Percentiles rank a stretch among this genome's conserved stretches.
phyloP scores from a whole-genome alignment of 2,329 filamentous ascomycete genomes.

The Fonsecaea nubica region DNA sequence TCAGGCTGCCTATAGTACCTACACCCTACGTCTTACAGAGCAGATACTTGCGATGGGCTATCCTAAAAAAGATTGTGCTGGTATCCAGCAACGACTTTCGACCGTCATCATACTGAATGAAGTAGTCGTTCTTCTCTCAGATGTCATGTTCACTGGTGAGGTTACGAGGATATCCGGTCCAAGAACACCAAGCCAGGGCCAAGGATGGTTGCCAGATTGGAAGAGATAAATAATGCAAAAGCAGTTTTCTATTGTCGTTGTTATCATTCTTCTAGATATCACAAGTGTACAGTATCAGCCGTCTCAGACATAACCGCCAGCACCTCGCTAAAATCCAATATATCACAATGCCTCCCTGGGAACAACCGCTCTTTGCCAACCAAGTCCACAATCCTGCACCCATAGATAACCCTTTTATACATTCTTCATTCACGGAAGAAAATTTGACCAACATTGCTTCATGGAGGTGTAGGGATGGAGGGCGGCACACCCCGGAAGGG shows the following conservation, averaged over 20 bases:
- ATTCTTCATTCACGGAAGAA: background rate
- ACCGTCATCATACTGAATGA: too few species aligned
- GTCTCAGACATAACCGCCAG: constrained; percentile 16
- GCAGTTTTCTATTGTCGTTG: background rate
- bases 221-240: background rate
- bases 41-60: background rate
- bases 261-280: background rate
- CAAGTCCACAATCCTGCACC: background rate
- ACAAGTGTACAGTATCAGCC: background rate
- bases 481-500: background rate
- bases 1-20: too few species aligned
- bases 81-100: too few species aligned
- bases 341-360: background rate
- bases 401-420: background rate
- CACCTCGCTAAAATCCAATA: constrained; percentile 23
- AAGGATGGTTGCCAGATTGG: background rate
- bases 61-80: too few species aligned
- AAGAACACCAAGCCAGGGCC: background rate
- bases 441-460: background rate
- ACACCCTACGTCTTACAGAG: background rate
- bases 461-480: background rate
- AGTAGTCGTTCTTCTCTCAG: too few species aligned
- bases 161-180: background rate
- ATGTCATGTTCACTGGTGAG: background rate
- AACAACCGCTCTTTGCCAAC: background rate